Evolutionary conservation across 2,329 filamentous ascomycete species (phyloP).

Genomic region (Parasarocladium wereldwijsianum): DNA sequence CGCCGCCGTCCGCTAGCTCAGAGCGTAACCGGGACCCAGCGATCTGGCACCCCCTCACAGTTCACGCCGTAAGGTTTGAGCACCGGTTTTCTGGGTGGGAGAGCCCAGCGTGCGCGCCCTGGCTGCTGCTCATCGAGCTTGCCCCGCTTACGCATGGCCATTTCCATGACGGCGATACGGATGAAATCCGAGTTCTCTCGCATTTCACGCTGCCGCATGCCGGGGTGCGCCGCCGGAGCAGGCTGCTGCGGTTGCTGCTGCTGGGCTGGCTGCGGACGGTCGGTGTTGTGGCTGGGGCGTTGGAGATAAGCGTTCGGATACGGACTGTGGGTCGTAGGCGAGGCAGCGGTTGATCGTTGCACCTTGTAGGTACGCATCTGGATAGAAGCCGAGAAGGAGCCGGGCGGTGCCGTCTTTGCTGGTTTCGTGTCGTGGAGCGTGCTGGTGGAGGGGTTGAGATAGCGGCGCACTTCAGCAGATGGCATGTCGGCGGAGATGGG

Average conservation of each 20-base stretch:
- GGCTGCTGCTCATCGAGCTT: constrained; percentile 52
- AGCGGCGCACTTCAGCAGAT: constrained; percentile 50
- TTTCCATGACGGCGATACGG: constrained; percentile 56
- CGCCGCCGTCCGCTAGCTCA: no score
- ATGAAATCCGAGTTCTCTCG: constrained; percentile 59
- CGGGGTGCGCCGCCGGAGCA: constrained; percentile 19
- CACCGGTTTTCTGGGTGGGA: constrained; percentile 47
- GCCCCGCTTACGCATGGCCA: constrained; percentile 53
- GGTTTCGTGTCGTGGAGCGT: constrained; percentile 16
- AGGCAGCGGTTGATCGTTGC: constrained; percentile 28
- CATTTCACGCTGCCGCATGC: constrained; percentile 49
- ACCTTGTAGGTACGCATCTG: constrained; percentile 60
- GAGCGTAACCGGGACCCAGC: constrained; percentile 33
- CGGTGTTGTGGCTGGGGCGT: constrained; percentile 9
- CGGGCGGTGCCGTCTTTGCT: constrained; percentile 13
- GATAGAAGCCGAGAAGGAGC: constrained; percentile 48
- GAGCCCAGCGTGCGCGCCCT: constrained; percentile 51
- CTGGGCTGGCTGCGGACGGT: constrained; percentile 14
- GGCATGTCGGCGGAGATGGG: constrained; percentile 48
- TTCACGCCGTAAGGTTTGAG: constrained; percentile 40
- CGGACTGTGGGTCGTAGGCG: constrained; percentile 16
- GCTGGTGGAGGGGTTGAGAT: constrained; percentile 47
- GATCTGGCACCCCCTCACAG: constrained; percentile 40
- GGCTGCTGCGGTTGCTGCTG: constrained; percentile 17
- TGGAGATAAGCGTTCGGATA: constrained; percentile 14